Base-by-base conservation (phyloP, 805 yeast species). In the Cyberlindnera lachancei region DNA sequence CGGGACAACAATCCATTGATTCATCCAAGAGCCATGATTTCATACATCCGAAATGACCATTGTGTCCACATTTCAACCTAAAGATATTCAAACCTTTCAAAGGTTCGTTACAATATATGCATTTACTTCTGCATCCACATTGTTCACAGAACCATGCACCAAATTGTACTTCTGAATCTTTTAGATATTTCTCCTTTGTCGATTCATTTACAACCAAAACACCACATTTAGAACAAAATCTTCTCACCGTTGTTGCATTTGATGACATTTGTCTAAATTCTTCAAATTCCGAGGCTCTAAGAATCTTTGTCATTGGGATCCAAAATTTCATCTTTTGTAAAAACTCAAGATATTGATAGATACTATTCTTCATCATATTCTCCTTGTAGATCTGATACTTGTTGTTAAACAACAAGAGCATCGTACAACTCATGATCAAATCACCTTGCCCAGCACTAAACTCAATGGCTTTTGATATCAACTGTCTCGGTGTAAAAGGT, bases 111-210 rank as follows among this genome's bases (percentile, higher is more conserved):
- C 96, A 88, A 39, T 78, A 72, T 18, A 78, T 66, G 55, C 96
- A 88, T 19, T 35, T 43, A 22, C 40, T 39, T 32, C 42, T 40
- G 7, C 31, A 34, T n/a, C 75, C 68, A 53, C 96, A 88, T 15
- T 64, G 66, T 33, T 76, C 85, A 58, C 96, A 88, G 53, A 79
- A 83, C 95, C 95, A 87, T 45, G 68, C 77, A 1, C 94, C 95
- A 46, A 75, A 72, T 22, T 53, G 55, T 14, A 59, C 57, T 0
- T 48, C 53, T 9, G 58, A 52, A 23, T 55, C 54, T 3, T 47
- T 48, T 11, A 44, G 37, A 30, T 42, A 46, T 25, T 54, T 61
- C 13, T 56, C 61, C 45, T 73, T 75, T 4, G 75, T 61, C 6
- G 47, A 44, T 41, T 79, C 87, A 53, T 81, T 80, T 8, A 71